Base-by-base conservation (phyloP, 495 filamentous ascomycete genomes). In the Podospora sp. region DNA sequence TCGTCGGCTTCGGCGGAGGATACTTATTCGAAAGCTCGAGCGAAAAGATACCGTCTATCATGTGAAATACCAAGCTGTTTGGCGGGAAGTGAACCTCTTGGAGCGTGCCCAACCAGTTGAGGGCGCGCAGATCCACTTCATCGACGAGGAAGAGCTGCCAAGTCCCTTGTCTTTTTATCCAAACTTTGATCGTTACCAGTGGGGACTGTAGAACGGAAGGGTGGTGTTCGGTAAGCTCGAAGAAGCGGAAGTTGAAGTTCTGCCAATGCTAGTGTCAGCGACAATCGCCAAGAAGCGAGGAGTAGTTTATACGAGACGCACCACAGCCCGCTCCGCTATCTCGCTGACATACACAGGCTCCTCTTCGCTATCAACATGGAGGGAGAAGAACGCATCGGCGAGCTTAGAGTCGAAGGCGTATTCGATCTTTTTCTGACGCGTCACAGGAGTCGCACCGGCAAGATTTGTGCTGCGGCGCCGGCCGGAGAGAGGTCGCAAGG, bases 271-370 rank as follows among this genome's bases (percentile, higher is more conserved):
- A 27, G 60, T n/a, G 33, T 11, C 35, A 9, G 21, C 50, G n/a
- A n/a, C 51, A 67, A 33, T 22, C 24, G 2, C 21, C 18, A 49
- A 36, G 24, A 9, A 61, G 20, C 18, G 18, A 12, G 56, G 35
- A 27, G n/a, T n/a, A 12, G 20, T 35, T 3, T n/a, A 22, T 8
- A 33, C 25, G 26, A 20, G 14, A 25, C 81, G 60, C 78, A 86
- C 85, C 76, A 92, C 94, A 18, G 91, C 85, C 74, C 88, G 87
- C 67, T 91, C 85, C 18, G 88, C 83, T 50, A 91, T 80, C 80
- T 99, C 95, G 78, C 93, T 97, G 74, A 97, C 87, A 75, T 98
- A 99, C 24, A 98, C 78, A 0, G 95, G 94, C 21, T 91, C 89
- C 46, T 85, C 77, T 55, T 84, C 75, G 1, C 79, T 84, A 8